These are phyloP conservation scores for Trichocladium antarcticum DNA, from an alignment of 495 filamentous ascomycete genomes.

Conservation along the genomic window DNA sequence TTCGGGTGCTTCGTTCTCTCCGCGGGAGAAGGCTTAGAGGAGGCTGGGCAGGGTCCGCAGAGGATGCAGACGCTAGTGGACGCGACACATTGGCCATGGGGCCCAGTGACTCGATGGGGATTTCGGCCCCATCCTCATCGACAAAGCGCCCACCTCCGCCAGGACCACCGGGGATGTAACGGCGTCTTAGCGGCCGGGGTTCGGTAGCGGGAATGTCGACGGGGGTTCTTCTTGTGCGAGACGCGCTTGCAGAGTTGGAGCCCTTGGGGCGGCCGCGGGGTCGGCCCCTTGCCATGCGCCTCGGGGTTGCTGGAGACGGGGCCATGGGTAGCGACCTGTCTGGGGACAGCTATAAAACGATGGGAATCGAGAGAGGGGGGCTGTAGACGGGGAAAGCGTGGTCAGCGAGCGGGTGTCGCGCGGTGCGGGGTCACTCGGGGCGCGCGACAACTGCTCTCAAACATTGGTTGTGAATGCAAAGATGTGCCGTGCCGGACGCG, in stretches of 20 bases:
- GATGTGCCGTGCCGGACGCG: constrained; percentile 10
- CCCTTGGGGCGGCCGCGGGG: constrained; percentile 35
- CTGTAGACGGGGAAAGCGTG: neutral
- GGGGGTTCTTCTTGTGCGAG: constrained; percentile 29
- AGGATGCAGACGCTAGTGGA: constrained; percentile 25
- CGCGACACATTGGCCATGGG: constrained; percentile 26
- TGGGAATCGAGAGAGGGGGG: neutral
- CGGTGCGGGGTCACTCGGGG: constrained; percentile 18
- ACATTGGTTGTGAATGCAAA: constrained; percentile 13
- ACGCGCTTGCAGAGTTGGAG: constrained; percentile 29
- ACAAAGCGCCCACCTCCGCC: constrained; percentile 71
- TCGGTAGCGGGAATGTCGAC: constrained; percentile 38
- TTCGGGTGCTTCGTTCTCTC: constrained; percentile 43
- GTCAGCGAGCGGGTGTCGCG: constrained; percentile 11
- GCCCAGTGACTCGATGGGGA: constrained; percentile 26
- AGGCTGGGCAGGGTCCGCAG: constrained; percentile 20
- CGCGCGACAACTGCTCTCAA: constrained; percentile 5
- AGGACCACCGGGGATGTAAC: constrained; percentile 66
- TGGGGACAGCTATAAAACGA: neutral
- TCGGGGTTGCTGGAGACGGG: constrained; percentile 33
- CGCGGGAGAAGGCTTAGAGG: constrained; percentile 36
- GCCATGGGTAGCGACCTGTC: constrained; percentile 27
- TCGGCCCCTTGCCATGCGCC: constrained; percentile 30
- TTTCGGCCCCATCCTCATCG: constrained; percentile 49
- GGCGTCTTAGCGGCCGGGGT: constrained; percentile 42